Evolutionary conservation across 192 early-diverging fungal species (phyloP).

Genomic region (Pecoramyces ruminantium): DNA sequence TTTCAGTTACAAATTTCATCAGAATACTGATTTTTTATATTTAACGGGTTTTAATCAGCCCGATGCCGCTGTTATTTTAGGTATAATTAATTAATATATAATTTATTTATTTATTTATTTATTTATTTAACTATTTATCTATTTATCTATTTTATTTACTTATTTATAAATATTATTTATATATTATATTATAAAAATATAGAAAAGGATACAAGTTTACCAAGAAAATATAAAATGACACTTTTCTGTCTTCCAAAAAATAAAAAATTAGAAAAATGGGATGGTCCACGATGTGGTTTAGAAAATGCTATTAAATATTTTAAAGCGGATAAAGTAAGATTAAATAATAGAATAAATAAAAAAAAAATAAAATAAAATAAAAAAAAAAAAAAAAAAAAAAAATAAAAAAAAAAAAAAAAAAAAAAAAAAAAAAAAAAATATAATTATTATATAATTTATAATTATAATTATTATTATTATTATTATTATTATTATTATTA

Average conservation of each 20-base stretch:
- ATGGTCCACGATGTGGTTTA: conserved; percentile 71
- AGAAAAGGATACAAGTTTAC: conserved; percentile 5
- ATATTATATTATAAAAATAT: conserved; percentile 29
- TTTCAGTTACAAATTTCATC: conserved; percentile 76
- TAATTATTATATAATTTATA: too few species aligned
- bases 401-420: too few species aligned
- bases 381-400: too few species aligned
- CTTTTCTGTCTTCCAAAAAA: conserved; percentile 20
- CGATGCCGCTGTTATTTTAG: conserved; percentile 53
- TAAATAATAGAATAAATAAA: too few species aligned
- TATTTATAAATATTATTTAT: too few species aligned
- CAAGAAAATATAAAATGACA: conserved; percentile 58
- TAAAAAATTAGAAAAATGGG: conserved; percentile 67
- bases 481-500: too few species aligned
- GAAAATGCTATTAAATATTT: conserved; percentile 56
- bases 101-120: too few species aligned
- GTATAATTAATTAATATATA: conserved; percentile 10
- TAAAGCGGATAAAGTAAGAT: conserved; percentile 62
- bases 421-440: too few species aligned
- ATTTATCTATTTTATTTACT: too few species aligned
- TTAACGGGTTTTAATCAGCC: conserved; percentile 78
- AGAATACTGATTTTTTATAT: conserved; percentile 68
- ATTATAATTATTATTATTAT: too few species aligned
- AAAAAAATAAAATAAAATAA: too few species aligned
- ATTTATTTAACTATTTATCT: too few species aligned